phyloP scores from a whole-genome alignment of 2,329 filamentous ascomycete genomes.

The Ophidiomyces ophidiicola region DNA sequence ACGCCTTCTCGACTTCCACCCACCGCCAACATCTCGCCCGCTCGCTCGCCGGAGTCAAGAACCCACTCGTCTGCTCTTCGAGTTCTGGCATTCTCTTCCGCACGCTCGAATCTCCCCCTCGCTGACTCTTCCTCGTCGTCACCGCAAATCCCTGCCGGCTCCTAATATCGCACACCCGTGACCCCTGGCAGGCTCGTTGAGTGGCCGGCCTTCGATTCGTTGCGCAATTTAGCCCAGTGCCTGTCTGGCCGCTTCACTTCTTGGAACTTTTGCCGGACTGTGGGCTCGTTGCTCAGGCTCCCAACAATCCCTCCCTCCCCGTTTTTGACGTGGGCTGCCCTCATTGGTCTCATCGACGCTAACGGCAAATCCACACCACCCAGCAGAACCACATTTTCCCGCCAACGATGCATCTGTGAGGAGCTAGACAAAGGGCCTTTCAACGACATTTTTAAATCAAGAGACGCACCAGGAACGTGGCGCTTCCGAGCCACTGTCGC shows the following conservation, averaged over 20 bases:
- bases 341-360: conserved; percentile 15
- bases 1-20: too few relatives aligned
- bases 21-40: too few relatives aligned
- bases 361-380: conserved; percentile 9
- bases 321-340: conserved; percentile 15
- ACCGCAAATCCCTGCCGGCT: too few relatives aligned
- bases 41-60: too few relatives aligned
- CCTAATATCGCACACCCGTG: too few relatives aligned
- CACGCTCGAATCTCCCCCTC: too few relatives aligned
- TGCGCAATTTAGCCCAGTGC: not conserved
- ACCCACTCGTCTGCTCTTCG: too few relatives aligned
- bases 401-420: conserved; percentile 5
- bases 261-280: conserved; percentile 7
- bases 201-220: not conserved
- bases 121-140: too few relatives aligned
- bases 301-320: conserved; percentile 5
- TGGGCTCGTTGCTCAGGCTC: conserved; percentile 9
- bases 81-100: too few relatives aligned
- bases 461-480: conserved; percentile 11
- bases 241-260: conserved; percentile 12
- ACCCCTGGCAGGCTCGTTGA: too few relatives aligned
- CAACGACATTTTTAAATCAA: conserved; percentile 3
- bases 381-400: conserved; percentile 8
- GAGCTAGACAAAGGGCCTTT: conserved; percentile 2
- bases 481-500: conserved; percentile 2